Evolutionary conservation across 2,329 filamentous ascomycete genomes (phyloP), one percentile per base, ranked within the genome.

Genomic region (Pleurostoma richardsiae): DNA sequence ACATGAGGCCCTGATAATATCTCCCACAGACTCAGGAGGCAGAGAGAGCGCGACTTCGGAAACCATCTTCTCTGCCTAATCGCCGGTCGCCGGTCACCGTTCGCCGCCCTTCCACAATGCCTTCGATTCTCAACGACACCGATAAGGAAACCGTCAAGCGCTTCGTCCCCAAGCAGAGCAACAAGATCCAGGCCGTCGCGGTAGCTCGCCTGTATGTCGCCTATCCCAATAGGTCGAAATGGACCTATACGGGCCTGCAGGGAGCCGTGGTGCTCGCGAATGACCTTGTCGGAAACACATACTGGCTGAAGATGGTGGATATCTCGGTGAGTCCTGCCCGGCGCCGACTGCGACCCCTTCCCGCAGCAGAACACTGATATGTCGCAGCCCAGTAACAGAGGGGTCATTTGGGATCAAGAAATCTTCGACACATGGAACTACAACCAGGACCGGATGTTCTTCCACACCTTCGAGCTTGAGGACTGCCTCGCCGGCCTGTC

Each of bases 121-220:
- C 79, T 59, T 80, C 79, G 39, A 77, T 95, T 55, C 81, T 99
- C 48, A 88, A 78, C 64, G 92, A 96, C 62, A 86, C 91, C 61
- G 94, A 99, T 74, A 96, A 95, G 78, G 88, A 95, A 72, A 95
- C 85, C 51, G 91, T 99, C 69, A 95, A 95, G 75, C 86, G 94
- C 64, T 87, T 86, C 58, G 89, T 99, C 46, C 92, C 94, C 52
- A 96, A 95, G 68, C 82, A 90, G 53, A 84, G 85, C 60, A 99
- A 97, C 82, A 97, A 97, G 77, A 97, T 99, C 68, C 88, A 95
- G 56, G 90, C 91, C 52, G 92, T 95, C 55, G 94, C 89, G 50
- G 91, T 97, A 56, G 92, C 90, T 51, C 86, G 87, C 63, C 84
- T 99, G 57, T 97, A 96, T 69, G 82, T 97, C 62, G 91, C 92